These are phyloP conservation scores for Tritrichomonas musculus DNA, from an alignment of 208 protist genomes.

Conservation along the genomic window DNA sequence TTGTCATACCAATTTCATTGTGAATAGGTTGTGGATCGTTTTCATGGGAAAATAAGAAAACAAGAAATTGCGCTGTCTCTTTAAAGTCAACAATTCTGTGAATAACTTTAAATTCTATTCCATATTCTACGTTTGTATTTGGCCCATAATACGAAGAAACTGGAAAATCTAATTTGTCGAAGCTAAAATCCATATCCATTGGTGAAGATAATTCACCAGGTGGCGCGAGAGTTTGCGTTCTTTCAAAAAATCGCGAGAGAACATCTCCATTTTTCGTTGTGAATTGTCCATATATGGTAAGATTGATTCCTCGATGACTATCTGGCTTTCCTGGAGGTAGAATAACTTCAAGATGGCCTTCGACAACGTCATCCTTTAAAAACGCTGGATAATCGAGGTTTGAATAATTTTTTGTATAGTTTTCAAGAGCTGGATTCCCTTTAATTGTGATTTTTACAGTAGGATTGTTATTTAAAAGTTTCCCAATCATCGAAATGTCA, in stretches of 20 bases:
- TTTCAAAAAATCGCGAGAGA: neutral
- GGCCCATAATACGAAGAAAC: neutral
- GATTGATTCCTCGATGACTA: neutral
- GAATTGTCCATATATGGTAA: neutral
- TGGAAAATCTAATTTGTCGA: neutral
- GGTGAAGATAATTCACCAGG: neutral
- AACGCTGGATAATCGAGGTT: neutral
- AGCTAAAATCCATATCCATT: neutral
- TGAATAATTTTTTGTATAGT: neutral
- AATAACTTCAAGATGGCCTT: neutral
- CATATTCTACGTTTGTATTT: neutral
- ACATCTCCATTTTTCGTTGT: neutral
- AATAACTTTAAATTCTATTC: neutral
- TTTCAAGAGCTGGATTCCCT: neutral
- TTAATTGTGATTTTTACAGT: neutral
- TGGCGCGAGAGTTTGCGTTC: neutral
- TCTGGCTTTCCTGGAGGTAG: neutral
- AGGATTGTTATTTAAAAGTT: neutral
- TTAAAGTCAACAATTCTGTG: neutral
- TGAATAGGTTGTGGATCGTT: neutral
- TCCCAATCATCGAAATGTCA: too few species aligned
- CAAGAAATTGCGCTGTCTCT: neutral
- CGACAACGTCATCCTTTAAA: neutral
- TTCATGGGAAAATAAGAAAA: neutral
- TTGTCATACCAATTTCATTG: conserved; percentile 20